A percentile compares a stretch with the other conserved stretches of the same genome.
Evolutionary conservation across 371 early-diverging fungal genomes (phyloP).

Genomic region (Gilbertella persicaria): DNA sequence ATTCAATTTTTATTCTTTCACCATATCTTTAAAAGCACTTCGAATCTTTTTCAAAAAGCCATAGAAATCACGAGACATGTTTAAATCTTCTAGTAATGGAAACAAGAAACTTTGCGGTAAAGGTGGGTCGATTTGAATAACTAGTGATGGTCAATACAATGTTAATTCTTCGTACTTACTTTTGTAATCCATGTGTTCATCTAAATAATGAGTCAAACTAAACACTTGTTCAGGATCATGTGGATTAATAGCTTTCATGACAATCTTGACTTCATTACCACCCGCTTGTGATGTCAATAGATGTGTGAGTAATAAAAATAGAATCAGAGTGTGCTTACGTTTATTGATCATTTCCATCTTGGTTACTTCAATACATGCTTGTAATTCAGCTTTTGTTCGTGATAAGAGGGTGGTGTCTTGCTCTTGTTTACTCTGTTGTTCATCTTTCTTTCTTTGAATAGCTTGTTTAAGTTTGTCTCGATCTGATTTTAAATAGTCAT

Average conservation of each 20-base stretch:
- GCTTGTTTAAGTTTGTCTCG: background rate
- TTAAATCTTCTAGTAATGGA: background rate
- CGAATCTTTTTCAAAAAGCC: constrained; percentile 3
- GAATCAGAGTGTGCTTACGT: background rate
- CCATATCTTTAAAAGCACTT: background rate
- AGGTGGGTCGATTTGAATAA: constrained; percentile 1
- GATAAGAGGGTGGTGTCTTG: background rate
- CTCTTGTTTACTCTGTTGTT: background rate
- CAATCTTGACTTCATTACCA: background rate
- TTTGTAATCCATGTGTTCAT: background rate
- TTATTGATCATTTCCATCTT: background rate
- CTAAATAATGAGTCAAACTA: background rate
- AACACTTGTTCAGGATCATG: background rate
- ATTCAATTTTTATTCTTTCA: background rate
- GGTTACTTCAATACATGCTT: background rate
- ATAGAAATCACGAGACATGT: constrained; percentile 5
- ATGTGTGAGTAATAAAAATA: too few species aligned
- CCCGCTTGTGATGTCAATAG: too few species aligned
- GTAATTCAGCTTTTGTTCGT: background rate
- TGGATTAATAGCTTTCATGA: background rate
- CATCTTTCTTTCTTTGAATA: background rate
- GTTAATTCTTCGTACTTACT: background rate
- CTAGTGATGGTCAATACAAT: background rate
- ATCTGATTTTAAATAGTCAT: background rate
- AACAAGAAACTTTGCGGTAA: background rate